Evolutionary conservation across 192 early-diverging fungal genomes (phyloP).

Genomic region (Rhizophagus clarus): DNA sequence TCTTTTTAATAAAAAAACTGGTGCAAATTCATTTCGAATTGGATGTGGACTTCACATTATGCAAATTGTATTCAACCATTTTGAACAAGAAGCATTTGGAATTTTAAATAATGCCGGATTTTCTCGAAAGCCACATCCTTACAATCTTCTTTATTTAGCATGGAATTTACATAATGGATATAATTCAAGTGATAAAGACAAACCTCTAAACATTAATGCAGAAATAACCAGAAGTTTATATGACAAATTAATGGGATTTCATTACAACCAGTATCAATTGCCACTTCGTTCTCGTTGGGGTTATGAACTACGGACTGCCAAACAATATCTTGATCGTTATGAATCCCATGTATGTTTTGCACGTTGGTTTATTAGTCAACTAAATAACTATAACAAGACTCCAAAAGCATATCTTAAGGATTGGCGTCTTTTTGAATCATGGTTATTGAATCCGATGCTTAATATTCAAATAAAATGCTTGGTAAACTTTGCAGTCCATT

Average conservation of each 20-base stretch:
- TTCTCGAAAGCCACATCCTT: not conserved
- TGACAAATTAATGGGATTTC: not conserved
- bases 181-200: slow-evolving; percentile 7
- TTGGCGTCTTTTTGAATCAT: not conserved
- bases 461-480: not conserved
- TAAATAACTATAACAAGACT: not conserved
- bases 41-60: not conserved
- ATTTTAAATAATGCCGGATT: not conserved
- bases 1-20: slow-evolving; percentile 7
- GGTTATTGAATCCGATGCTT: not conserved
- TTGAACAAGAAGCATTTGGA: slow-evolving; percentile 3
- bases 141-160: not conserved
- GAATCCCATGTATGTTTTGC: not conserved
- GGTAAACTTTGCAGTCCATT: not conserved
- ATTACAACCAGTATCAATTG: not conserved
- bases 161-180: not conserved
- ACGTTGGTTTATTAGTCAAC: not conserved
- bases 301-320: not conserved
- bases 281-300: not conserved
- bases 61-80: not conserved
- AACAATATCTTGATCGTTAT: not conserved
- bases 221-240: not conserved
- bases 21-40: not conserved
- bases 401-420: not conserved
- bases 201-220: not conserved